Base-by-base conservation (phyloP, 495 filamentous ascomycete species). In the Chlorociboria aeruginascens region DNA sequence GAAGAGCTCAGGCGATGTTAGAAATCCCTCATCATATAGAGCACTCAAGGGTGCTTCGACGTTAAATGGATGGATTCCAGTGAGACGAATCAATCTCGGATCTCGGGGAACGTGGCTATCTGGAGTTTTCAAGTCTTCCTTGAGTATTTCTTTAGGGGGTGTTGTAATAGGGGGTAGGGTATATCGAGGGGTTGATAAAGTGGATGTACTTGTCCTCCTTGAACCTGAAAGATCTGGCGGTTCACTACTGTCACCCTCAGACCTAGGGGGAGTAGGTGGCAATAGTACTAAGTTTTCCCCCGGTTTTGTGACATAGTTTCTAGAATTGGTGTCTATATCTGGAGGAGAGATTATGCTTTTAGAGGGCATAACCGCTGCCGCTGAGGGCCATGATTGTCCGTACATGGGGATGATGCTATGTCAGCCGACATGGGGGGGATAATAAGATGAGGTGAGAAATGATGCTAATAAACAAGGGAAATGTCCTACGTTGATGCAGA, bases 31-130 rank as follows among this genome's bases (percentile, higher is more conserved):
- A 55, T 95, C 74, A 61, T 76, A 95, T 8, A 97, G 69, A 4
- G 79, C 74, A 13, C 76, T 83, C 9, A 97, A 65, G 8, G 90
- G 90, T 6, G 90, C 76, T 67, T 97, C 90, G 40, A 89, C 85
- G 61, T 97, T 97, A 67, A 94, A 94, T 3, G 90, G 90, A 66
- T 97, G 90, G 32, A 86, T 74, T 34, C 90, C 89, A 14, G 90
- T 97, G 41, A 97, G 68, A 36, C 90, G 73, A 52, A 97, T 93
- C 32, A 97, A 67, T 28, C 90, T 74, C 4, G 86, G 76, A 66
- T 97, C 90, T 51, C 90, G 72, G 11, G 85, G 75, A n/a, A 95
- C 85, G 71, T 92, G 86, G 40, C 64, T 67, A 59, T 97, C 90
- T 11, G 88, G 89, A 0, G 90, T 96, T 34, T 81, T 80, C 46